Conservation (phyloP, 2,329 filamentous ascomycete species). For the Coniella lustricola region DNA sequence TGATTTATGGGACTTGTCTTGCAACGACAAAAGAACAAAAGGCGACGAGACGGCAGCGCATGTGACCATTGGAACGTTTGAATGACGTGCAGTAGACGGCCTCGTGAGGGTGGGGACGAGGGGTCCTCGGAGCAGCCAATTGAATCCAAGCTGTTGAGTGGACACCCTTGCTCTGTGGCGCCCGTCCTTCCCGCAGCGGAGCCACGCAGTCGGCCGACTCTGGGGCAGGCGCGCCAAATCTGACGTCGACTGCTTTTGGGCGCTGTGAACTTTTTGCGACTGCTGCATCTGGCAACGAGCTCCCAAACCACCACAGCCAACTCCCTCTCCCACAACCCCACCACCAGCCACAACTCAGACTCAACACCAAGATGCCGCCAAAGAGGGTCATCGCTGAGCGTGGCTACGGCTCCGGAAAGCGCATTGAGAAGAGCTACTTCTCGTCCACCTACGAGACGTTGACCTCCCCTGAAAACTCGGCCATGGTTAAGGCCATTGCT, state of each 20-base stretch:
- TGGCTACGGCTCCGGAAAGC: conserved; percentile 34
- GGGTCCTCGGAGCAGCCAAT: no score
- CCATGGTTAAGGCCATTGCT: conserved; percentile 54
- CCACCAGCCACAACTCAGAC: no score
- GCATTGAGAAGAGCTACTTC: conserved; percentile 44
- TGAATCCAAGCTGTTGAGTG: not conserved
- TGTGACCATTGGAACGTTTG: no score
- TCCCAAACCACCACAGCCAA: conserved; percentile 13
- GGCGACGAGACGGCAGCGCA: no score
- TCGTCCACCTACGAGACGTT: conserved; percentile 48
- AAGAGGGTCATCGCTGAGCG: conserved; percentile 51
- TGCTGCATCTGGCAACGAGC: no score
- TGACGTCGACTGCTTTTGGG: conserved; percentile 11
- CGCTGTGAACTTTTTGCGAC: conserved; percentile 11
- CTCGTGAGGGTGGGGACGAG: not conserved
- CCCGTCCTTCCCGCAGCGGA: not conserved
- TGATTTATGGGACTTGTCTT: no score
- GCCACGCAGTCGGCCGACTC: conserved; percentile 2
- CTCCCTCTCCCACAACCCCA: conserved; percentile 12
- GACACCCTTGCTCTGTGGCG: not conserved
- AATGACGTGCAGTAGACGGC: conserved; percentile 1
- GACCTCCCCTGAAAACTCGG: conserved; percentile 55
- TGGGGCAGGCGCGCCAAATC: not conserved
- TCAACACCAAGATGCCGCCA: conserved; percentile 48
- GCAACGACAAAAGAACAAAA: not conserved